These are phyloP conservation scores for Mycena polygramma DNA, from an alignment of 768 basidiomycete genomes.

Conservation along the genomic window DNA sequence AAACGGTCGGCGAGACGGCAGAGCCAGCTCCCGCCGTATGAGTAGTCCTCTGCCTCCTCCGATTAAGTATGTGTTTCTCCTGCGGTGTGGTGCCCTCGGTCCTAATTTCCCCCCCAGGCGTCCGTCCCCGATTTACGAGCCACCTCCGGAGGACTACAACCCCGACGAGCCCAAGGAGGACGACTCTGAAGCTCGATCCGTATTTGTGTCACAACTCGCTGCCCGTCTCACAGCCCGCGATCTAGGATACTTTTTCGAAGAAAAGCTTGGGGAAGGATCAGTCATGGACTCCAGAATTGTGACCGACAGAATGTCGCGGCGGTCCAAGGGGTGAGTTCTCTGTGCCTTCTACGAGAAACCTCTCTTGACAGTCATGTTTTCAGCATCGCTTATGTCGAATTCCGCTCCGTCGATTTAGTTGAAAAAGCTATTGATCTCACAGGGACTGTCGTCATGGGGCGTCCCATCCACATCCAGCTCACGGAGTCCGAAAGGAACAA, in stretches of 20 bases:
- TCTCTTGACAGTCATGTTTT: constrained; percentile 12
- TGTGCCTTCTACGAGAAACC: too few relatives aligned
- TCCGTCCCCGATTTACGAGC: constrained; percentile 79
- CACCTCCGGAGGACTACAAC: constrained; percentile 76
- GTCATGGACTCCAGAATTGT: constrained; percentile 98
- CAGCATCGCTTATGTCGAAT: constrained; percentile 99
- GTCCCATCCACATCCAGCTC: constrained; percentile 96
- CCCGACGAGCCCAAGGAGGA: constrained; percentile 94
- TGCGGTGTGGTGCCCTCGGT: constrained; percentile 15
- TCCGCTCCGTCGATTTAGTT: constrained; percentile 90
- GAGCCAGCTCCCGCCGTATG: constrained; percentile 49
- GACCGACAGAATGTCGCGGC: constrained; percentile 92
- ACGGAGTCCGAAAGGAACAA: constrained; percentile 97
- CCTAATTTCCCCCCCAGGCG: constrained; percentile 58
- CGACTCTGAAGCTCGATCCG: constrained; percentile 97
- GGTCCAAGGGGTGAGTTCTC: constrained; percentile 92
- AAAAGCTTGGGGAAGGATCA: constrained; percentile 92
- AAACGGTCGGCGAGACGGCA: constrained; percentile 57
- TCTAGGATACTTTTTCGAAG: constrained; percentile 98
- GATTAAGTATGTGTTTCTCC: constrained; percentile 55
- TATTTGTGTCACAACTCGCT: constrained; percentile 98
- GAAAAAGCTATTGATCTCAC: constrained; percentile 90
- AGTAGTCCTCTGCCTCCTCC: constrained; percentile 59
- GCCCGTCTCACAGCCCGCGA: constrained; percentile 97
- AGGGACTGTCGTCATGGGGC: constrained; percentile 98